Base-by-base conservation (phyloP, 1,139 yeast genomes). In the Suhomyces bokatorum region DNA sequence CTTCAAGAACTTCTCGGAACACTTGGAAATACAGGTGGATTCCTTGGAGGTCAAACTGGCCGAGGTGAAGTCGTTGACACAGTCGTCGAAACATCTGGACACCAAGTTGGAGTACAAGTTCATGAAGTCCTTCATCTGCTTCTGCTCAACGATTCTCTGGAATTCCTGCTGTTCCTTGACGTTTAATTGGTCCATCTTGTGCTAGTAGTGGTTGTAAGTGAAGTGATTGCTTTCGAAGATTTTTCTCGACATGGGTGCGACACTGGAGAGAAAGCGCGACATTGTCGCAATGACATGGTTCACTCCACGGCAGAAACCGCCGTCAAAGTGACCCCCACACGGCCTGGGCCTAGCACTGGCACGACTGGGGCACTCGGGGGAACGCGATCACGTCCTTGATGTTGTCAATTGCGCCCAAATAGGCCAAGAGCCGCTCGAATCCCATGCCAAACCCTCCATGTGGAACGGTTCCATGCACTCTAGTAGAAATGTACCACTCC, bases 81-180 rank as follows among this genome's bases (percentile, higher is more conserved):
- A 93, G 73, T 93, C 98, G 48, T 83, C 83, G 75, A 93, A 93
- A 77, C 99, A 93, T 77, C 96, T 85, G 69, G 95, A 93, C 47
- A 93, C 98, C 60, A 93, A 81, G 66, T 87, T 86, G 53, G 98
- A 90, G 80, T 93, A 93, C 56, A 81, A 81, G 67, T 95, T 85
- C 98, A 91, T 91, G 83, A 91, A 93, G 68, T 93, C 99, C 71
- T 88, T 88, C 97, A 93, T 90, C 73, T 93, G 99, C 80, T 93
- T 93, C 67, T 88, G 93, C 74, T 91, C 98, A 57, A 91, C 96
- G 56, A 91, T 77, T 69, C 85, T 91, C 71, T 90, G 97, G 70
- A 91, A 91, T 62, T 90, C 95, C 73, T 89, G 97, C 71, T 91
- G 97, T 74, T 91, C 98, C 67, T 89, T 87, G 63, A 85, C 84